Conservation (phyloP, 73 alveolate species). For the Paramecium tetraurelia region DNA sequence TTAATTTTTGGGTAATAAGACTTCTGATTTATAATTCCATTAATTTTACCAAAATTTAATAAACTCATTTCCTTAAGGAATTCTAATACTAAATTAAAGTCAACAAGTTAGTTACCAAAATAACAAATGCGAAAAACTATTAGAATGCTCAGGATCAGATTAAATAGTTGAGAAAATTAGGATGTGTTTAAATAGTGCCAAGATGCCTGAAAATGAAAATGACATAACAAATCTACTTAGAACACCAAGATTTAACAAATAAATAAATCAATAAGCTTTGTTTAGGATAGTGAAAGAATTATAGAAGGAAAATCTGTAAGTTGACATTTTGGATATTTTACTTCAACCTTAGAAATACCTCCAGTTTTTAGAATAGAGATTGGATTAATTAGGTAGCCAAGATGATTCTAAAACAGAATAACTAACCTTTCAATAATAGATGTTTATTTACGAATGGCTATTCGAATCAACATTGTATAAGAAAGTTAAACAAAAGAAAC, state of each 20-base stretch:
- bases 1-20: background rate
- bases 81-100: background rate
- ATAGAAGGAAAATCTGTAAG: background rate
- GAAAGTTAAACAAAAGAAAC: background rate
- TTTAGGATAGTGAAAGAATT: background rate
- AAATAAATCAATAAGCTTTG: background rate
- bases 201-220: background rate
- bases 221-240: background rate
- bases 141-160: background rate
- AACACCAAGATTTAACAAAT: background rate
- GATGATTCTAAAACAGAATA: background rate
- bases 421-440: background rate
- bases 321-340: background rate
- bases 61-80: background rate
- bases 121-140: background rate
- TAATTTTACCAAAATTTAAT: background rate
- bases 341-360: background rate
- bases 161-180: background rate
- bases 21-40: background rate
- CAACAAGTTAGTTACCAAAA: background rate
- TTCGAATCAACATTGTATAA: background rate
- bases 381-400: background rate
- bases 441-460: background rate
- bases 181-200: background rate
- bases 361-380: background rate